Evolutionary conservation across 1,139 yeast genomes (phyloP).

Genomic region (Zygosaccharomyces sapae): DNA sequence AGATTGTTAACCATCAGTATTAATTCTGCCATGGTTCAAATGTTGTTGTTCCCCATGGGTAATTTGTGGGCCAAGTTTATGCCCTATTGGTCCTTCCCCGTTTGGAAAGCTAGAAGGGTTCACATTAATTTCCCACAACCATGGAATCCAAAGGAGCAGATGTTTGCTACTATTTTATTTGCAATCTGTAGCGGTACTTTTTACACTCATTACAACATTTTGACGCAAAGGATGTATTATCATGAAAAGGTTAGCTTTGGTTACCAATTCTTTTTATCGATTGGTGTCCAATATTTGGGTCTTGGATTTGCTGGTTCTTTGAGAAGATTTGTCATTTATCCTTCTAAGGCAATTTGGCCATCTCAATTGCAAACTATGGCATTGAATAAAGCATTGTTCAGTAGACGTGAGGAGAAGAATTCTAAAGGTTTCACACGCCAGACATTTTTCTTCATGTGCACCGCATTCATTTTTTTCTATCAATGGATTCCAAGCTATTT

Average conservation of each 20-base stretch:
- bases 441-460: conserved; percentile 42
- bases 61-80: conserved; percentile 41
- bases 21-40: conserved; percentile 48
- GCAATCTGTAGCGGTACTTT: conserved; percentile 41
- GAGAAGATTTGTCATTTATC: conserved; percentile 55
- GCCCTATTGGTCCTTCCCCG: conserved; percentile 48
- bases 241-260: conserved; percentile 44
- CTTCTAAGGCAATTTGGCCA: conserved; percentile 56
- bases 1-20: conserved; percentile 54
- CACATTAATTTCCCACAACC: conserved; percentile 61
- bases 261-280: conserved; percentile 47
- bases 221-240: conserved; percentile 45
- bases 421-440: conserved; percentile 49
- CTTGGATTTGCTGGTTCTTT: conserved; percentile 61
- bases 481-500: conserved; percentile 52
- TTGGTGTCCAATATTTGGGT: conserved; percentile 57
- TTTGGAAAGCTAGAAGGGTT: conserved; percentile 49
- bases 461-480: conserved; percentile 45
- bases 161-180: conserved; percentile 51
- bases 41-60: conserved; percentile 58
- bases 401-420: conserved; percentile 37
- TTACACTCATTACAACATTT: conserved; percentile 44
- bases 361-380: conserved; percentile 52
- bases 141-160: conserved; percentile 68
- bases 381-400: conserved; percentile 49